Conservation (phyloP, 305 asterid species). For the Fraxinus xanthoxyloides region DNA sequence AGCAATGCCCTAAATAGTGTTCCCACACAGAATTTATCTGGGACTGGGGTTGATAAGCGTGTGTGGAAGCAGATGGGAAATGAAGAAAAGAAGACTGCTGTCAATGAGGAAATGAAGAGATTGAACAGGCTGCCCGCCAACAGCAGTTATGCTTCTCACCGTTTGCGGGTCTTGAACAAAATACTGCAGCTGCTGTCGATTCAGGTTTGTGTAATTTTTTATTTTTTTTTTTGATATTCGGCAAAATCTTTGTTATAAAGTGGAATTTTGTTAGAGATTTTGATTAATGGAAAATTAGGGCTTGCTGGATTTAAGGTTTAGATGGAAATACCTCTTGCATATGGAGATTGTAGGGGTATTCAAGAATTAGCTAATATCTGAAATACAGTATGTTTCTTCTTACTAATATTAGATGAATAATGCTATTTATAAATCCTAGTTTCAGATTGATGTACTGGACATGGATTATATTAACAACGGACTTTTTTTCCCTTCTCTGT, state of each 20-base stretch:
- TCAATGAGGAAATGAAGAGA: constrained; percentile 58
- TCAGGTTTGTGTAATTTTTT: constrained; percentile 40
- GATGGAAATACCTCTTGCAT: neutral
- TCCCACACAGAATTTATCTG: neutral
- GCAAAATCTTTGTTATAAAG: neutral
- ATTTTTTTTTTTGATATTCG: neutral
- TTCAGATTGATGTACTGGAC: too few species aligned
- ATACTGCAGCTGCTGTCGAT: constrained; percentile 59
- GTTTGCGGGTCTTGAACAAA: constrained; percentile 72
- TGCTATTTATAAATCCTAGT: too few species aligned
- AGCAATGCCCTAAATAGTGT: neutral
- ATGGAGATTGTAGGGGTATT: neutral
- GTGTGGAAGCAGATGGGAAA: constrained; percentile 37
- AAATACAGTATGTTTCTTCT: neutral
- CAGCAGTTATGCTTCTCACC: constrained; percentile 73
- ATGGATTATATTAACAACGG: too few species aligned
- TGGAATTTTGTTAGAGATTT: neutral
- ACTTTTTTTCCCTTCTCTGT: too few species aligned
- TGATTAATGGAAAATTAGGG: neutral
- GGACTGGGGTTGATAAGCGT: neutral
- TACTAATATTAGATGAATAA: neutral
- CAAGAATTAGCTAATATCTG: neutral
- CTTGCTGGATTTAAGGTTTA: neutral
- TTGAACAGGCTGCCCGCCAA: constrained; percentile 56
- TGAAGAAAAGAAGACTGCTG: constrained; percentile 52